phyloP scores from a whole-genome alignment of 768 basidiomycete genomes.

The Royoungia palumana region DNA sequence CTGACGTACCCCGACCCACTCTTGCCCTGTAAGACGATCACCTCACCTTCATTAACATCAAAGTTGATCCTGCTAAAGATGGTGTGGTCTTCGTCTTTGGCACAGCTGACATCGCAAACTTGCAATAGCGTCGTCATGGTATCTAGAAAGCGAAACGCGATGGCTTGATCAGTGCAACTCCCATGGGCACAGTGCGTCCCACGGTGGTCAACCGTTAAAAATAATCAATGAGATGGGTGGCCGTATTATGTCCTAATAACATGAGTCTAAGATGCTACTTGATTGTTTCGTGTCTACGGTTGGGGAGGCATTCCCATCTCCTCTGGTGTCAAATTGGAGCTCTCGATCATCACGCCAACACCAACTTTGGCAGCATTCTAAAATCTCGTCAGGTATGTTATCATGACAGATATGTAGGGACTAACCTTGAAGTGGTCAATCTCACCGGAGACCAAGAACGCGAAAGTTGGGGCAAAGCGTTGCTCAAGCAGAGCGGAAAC shows the following conservation, averaged over 20 bases:
- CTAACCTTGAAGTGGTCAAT: slow-evolving; percentile 97
- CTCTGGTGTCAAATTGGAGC: slow-evolving; percentile 72
- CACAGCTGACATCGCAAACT: slow-evolving; percentile 48
- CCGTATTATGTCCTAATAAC: slow-evolving; percentile 20
- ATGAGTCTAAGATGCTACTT: slow-evolving; percentile 30
- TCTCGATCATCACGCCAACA: slow-evolving; percentile 97
- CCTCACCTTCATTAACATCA: slow-evolving; percentile 64
- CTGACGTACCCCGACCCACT: slow-evolving; percentile 66
- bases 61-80: slow-evolving; percentile 65
- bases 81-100: slow-evolving; percentile 41
- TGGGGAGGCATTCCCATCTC: slow-evolving; percentile 71
- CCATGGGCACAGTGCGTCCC: too few relatives aligned
- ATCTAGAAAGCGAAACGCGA: background rate
- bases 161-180: too few relatives aligned
- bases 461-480: slow-evolving; percentile 91
- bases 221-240: slow-evolving; percentile 14
- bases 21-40: slow-evolving; percentile 74
- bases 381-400: background rate
- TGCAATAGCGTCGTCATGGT: slow-evolving; percentile 43
- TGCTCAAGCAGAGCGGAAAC: slow-evolving; percentile 94
- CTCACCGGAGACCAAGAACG: slow-evolving; percentile 93
- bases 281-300: slow-evolving; percentile 35
- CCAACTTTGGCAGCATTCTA: slow-evolving; percentile 94
- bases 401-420: slow-evolving; percentile 1
- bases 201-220: slow-evolving; percentile 10